Base-by-base conservation (phyloP, 768 basidiomycete genomes). In the Mycena galericulata region DNA sequence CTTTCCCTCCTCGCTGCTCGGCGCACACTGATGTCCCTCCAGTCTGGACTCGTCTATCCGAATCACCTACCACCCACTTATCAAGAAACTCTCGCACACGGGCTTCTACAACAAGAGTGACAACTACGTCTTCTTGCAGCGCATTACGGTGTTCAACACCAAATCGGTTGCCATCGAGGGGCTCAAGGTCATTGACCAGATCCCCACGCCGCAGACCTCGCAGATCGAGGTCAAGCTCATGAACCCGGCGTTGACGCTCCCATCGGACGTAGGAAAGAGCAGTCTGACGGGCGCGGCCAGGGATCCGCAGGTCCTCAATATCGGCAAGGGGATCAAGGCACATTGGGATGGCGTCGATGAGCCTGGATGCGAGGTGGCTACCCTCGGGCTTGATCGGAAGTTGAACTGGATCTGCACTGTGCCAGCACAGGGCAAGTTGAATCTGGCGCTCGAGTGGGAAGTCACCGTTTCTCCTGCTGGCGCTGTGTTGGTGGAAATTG, bases 291-390 rank as follows among this genome's bases (percentile, higher is more conserved):
- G 34, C 36, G 62, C 34, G 55, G 41, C 30, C 41, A 50, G 54
- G 53, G 76, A 6, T 7, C 54, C 54, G 36, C 62, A 56, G 54
- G 46, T 38, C 38, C 10, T 82, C 15, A 76, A 73, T 47, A 74
- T 81, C 11, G 61, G 68, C 4, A 58, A 75, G 3, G 78, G 76
- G 3, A 74, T 83, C 17, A 60, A 74, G 8, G 82, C 79, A 18
- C 80, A 82, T 63, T 83, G 83, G 83, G 79, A 80, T 41, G 80
- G 79, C 5, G 78, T 76, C 11, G 81, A 81, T 29, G 80, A 82
- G 36, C 45, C 45, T 9, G 32, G 38, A 18, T 55, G 22, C 53
- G 32, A 2, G 30, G n/a, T 55, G n/a, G 30, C 36, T 32, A 26
- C 49, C 10, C 27, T 46, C 5, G 45, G 45, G n/a, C 59, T 62